These are phyloP conservation scores for Juglanconis oblonga DNA, from an alignment of 2,329 filamentous ascomycete genomes.

Conservation along the genomic window DNA sequence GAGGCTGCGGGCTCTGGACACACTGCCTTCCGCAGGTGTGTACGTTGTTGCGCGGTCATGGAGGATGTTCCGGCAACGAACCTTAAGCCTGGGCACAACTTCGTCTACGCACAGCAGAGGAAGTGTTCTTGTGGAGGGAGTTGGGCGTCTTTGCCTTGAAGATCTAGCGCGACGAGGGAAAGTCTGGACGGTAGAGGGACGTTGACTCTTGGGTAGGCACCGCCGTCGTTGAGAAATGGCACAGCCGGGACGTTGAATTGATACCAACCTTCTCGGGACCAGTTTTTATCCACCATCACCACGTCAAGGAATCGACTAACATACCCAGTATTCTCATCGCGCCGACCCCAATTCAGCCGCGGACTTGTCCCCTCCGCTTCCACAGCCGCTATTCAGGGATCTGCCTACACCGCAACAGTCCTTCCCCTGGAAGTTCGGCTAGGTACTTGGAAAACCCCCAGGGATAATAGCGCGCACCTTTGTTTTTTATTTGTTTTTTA, in stretches of 20 bases:
- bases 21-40: slow-evolving; percentile 44
- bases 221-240: not conserved
- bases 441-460: no score
- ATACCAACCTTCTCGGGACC: not conserved
- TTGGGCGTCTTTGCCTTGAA: slow-evolving; percentile 43
- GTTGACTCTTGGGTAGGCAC: not conserved
- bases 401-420: not conserved
- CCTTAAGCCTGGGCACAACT: slow-evolving; percentile 43
- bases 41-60: slow-evolving; percentile 64
- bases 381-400: not conserved
- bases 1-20: slow-evolving; percentile 36
- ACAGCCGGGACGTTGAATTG: not conserved
- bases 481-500: no score
- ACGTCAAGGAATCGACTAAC: not conserved
- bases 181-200: not conserved
- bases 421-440: no score
- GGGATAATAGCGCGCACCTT: no score
- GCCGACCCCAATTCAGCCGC: not conserved
- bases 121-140: slow-evolving; percentile 54
- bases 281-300: not conserved
- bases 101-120: slow-evolving; percentile 53
- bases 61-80: slow-evolving; percentile 51
- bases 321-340: no score
- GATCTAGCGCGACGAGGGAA: slow-evolving; percentile 14
- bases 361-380: slow-evolving; percentile 2